A percentile compares a stretch with the other conserved stretches of the same genome.
phyloP scores from a whole-genome alignment of 805 yeast species.

The Zygosaccharomyces rouxii region DNA sequence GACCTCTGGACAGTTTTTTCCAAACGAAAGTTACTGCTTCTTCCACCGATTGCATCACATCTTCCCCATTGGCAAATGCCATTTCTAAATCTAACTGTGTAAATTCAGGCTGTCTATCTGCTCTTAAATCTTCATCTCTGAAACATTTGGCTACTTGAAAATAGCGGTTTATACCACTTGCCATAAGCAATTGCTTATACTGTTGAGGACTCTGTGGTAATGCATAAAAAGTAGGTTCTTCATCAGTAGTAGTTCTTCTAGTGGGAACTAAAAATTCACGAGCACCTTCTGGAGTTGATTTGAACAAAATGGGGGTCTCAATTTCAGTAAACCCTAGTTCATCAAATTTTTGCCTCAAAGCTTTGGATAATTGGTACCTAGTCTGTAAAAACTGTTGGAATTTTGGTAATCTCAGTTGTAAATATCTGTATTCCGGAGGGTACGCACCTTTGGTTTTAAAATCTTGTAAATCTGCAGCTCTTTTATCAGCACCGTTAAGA shows the following conservation, averaged over 20 bases:
- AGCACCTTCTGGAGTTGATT: slow-evolving; percentile 98
- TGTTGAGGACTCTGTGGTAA: slow-evolving; percentile 98
- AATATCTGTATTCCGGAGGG: slow-evolving; percentile 76
- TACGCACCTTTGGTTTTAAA: slow-evolving; percentile 48
- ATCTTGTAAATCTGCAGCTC: slow-evolving; percentile 65
- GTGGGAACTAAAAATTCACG: slow-evolving; percentile 94
- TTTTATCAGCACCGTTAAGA: slow-evolving; percentile 58
- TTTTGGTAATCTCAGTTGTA: slow-evolving; percentile 64
- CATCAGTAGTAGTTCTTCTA: slow-evolving; percentile 40
- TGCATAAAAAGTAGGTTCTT: slow-evolving; percentile 61
- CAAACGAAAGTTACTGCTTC: slow-evolving; percentile 52
- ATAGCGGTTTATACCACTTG: slow-evolving; percentile 82
- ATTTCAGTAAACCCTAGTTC: slow-evolving; percentile 61
- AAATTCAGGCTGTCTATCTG: slow-evolving; percentile 96
- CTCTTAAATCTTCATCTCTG: slow-evolving; percentile 91
- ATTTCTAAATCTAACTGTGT: slow-evolving; percentile 96
- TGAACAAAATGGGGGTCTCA: slow-evolving; percentile 90
- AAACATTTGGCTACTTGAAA: slow-evolving; percentile 93
- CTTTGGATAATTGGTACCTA: slow-evolving; percentile 52
- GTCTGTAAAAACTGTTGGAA: slow-evolving; percentile 53
- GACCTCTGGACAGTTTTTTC: slow-evolving; percentile 40
- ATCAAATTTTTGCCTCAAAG: slow-evolving; percentile 43
- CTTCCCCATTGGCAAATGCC: slow-evolving; percentile 68
- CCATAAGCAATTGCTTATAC: slow-evolving; percentile 90
- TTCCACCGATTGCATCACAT: slow-evolving; percentile 65